These are phyloP conservation scores for Saccharum officinarum DNA, from an alignment of 176 grass and related monocot species.

Conservation along the genomic window DNA sequence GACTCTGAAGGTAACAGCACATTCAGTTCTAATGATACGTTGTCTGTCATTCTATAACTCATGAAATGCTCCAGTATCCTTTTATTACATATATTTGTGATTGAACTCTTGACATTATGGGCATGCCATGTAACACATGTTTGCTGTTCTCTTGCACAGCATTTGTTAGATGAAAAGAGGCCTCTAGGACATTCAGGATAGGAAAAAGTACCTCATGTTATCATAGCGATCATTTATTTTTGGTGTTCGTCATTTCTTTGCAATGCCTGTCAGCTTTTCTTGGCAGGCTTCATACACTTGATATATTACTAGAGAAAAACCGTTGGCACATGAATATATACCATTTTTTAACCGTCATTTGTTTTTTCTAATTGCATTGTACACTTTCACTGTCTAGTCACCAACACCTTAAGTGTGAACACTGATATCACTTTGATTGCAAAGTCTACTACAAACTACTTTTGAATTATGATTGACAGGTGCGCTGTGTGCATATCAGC, in stretches of 20 bases:
- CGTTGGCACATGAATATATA: background rate
- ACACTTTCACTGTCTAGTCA: background rate
- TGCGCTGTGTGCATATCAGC: background rate
- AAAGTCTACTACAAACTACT: background rate
- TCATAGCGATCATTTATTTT: background rate
- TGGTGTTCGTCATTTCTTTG: background rate
- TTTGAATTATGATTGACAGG: constrained; percentile 14
- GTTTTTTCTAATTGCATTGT: constrained; percentile 22
- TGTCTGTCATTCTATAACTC: background rate
- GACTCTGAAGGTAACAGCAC: constrained; percentile 68
- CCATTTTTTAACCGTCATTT: background rate
- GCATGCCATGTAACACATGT: background rate
- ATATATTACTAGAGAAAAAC: constrained; percentile 24
- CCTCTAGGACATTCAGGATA: background rate
- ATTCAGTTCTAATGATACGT: constrained; percentile 4
- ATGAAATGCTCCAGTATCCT: background rate
- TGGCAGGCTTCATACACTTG: background rate
- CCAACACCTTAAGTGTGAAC: background rate
- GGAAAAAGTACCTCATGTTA: background rate
- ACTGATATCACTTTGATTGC: background rate
- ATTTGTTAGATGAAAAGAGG: background rate
- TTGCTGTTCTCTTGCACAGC: constrained; percentile 27
- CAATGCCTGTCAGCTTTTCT: background rate
- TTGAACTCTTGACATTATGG: constrained; percentile 17
- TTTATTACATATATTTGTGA: constrained; percentile 11